These are phyloP conservation scores for Hysterium pulicare DNA, from an alignment of 2,329 filamentous ascomycete species.

Conservation along the genomic window DNA sequence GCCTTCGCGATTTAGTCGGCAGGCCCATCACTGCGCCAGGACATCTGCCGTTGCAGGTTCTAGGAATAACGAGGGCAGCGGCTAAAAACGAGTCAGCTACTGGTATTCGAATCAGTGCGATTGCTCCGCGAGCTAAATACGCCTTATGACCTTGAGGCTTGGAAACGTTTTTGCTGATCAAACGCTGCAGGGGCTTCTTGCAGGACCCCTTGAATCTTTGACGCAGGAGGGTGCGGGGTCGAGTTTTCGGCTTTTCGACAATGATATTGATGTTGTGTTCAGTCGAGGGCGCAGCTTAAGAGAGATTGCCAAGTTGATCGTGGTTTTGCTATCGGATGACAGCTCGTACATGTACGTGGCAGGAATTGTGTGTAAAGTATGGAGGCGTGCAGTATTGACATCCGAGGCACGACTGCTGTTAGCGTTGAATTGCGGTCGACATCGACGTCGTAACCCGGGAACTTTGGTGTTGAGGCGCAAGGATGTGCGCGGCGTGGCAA, in stretches of 20 bases:
- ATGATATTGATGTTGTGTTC: constrained; percentile 12
- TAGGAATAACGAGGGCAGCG: constrained; percentile 36
- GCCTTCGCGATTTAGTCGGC: too few species aligned
- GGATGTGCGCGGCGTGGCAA: too few species aligned
- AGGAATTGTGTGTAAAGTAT: too few species aligned
- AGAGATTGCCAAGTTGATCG: constrained; percentile 15
- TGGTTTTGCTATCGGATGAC: constrained; percentile 15
- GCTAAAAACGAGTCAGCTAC: constrained; percentile 36
- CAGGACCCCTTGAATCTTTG: constrained; percentile 18
- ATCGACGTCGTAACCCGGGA: too few species aligned
- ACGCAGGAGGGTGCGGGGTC: constrained; percentile 8
- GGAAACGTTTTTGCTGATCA: not conserved
- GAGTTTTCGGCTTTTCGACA: constrained; percentile 10
- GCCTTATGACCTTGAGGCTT: constrained; percentile 1
- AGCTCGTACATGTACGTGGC: constrained; percentile 17
- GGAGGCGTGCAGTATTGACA: too few species aligned
- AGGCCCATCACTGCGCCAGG: too few species aligned
- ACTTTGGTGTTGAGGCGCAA: too few species aligned
- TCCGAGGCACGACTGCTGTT: too few species aligned
- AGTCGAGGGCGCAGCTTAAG: constrained; percentile 10
- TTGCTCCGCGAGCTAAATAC: constrained; percentile 39
- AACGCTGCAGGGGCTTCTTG: constrained; percentile 12
- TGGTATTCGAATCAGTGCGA: constrained; percentile 40
- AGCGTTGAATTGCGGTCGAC: too few species aligned
- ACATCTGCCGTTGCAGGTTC: too few species aligned